Evolutionary conservation across 768 basidiomycete species (phyloP), one percentile per base, ranked within the genome.

Genomic region (Tricholoma matsutake): DNA sequence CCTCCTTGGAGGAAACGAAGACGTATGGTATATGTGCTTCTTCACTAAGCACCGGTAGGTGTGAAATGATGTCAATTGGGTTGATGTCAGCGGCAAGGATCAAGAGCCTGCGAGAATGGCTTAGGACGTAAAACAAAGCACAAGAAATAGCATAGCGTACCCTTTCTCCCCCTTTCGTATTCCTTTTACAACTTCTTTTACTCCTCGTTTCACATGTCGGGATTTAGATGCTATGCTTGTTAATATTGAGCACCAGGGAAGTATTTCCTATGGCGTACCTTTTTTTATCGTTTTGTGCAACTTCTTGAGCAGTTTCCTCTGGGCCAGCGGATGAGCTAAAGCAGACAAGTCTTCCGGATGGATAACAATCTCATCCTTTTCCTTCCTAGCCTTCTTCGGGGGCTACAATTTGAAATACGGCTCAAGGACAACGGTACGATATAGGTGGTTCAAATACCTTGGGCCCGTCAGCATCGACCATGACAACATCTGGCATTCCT

Each of bases 171-270:
- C 96, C 72, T 99, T 99, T 57, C 96, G 84, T 43, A 99, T 90
- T 3, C 94, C 94, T 75, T 99, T 99, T 47, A 97, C 94, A 34
- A 99, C 93, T 75, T 99, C 97, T 76, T 98, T 98, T 53, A 99
- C 96, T 41, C 97, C 97, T 49, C 97, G 86, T 79, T 97, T 98
- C 32, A 98, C 89, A 74, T 97, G 95, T 61, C 96, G 86, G 41
- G 87, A 87, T 74, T 96, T 97, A 25, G 96, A 95, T 16, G 97
- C 94, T 96, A 53, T 47, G 20, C 20, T 49, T 45, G 29, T 47
- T 65, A 68, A 9, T 18, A 29, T 54, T 55, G 1, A 52, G 35
- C 9, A 45, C 11, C 28, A 20, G 14, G 22, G 37, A 31, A 35
- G 35, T n/a, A 57, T 35, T 31, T 32, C 34, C 13, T 13, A 39